Base-by-base conservation (phyloP, 306 rosid species). In the Hippophae tibetana region DNA sequence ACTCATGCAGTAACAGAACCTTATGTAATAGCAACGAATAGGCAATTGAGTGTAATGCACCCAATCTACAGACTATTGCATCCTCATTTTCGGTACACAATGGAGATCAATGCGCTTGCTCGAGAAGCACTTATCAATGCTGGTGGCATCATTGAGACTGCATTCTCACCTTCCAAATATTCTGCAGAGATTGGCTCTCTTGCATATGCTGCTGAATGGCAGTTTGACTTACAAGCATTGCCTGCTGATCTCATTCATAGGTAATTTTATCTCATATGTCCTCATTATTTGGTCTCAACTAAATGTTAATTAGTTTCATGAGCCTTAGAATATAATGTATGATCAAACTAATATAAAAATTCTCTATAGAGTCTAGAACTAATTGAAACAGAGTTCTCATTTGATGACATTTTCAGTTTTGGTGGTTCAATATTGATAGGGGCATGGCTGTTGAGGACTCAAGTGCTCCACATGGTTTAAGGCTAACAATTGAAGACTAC, bases 391-490 rank as follows among this genome's bases (percentile, higher is more conserved):
- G 3, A 47, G 10, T 5, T 44, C 26, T 31, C 31, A 1, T 13
- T 26, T 10, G 43, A 49, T 13, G n/a, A 18, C 41, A 60, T 26
- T 10, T 25, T 13, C 13, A 26, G 8, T 44, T 51, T 5, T 52
- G 12, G 13, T 48, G 26, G 13, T 26, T 38, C 47, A 5, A 9
- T 9, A 5, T 9, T 55, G 13, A 44, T 31, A 76, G 81, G 62
- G 77, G 81, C 43, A 71, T 76, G 81, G 77, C 77, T 13, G 64
- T 67, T 7, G 74, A 71, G 69, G 81, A 76, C 58, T 70, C 81
- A 26, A 53, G 8, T 8, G 68, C 69, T 7, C 64, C 71, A 48
- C 81, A 67, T 58, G 81, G 77, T 41, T 11, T 76, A 60, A 76
- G 62, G 73, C 73, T 76, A 11, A 47, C 76, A 47, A 62, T 76